These are phyloP conservation scores for Mycena pura DNA, from an alignment of 768 basidiomycete species.

Conservation along the genomic window DNA sequence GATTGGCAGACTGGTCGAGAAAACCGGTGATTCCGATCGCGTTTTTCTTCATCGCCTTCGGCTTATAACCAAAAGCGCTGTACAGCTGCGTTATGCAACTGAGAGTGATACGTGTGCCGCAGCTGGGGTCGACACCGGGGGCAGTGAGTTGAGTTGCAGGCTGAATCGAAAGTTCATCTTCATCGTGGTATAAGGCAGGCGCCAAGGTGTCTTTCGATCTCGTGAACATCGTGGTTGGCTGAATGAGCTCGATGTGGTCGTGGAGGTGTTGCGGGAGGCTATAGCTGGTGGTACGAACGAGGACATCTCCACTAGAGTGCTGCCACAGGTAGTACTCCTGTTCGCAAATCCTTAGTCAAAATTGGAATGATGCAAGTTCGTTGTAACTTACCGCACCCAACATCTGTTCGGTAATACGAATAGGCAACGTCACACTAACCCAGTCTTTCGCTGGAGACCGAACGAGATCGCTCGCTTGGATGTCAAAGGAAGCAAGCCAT, in stretches of 20 bases:
- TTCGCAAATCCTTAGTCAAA: neutral
- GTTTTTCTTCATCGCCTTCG: constrained; percentile 51
- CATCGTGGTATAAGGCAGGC: constrained; percentile 11
- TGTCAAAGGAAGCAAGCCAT: constrained; percentile 67
- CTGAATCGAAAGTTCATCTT: constrained; percentile 26
- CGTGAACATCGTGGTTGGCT: constrained; percentile 75
- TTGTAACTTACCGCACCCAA: constrained; percentile 62
- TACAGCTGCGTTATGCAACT: constrained; percentile 62
- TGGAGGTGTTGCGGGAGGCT: constrained; percentile 67
- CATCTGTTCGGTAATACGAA: constrained; percentile 70
- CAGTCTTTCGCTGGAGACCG: constrained; percentile 75
- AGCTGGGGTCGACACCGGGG: constrained; percentile 51
- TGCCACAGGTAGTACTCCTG: constrained; percentile 72
- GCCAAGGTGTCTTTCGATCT: constrained; percentile 44
- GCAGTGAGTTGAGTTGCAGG: constrained; percentile 37
- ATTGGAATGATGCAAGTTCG: neutral
- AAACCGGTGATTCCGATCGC: constrained; percentile 63
- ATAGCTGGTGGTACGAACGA: constrained; percentile 74
- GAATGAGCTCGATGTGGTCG: constrained; percentile 68
- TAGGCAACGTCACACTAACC: constrained; percentile 64
- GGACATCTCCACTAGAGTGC: constrained; percentile 57
- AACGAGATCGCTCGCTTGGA: constrained; percentile 51
- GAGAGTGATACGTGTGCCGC: constrained; percentile 58
- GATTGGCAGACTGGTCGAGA: constrained; percentile 60
- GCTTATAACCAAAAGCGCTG: constrained; percentile 53